phyloP scores from a whole-genome alignment of 108 stramenopile species.

The Conticribra weissflogii region DNA sequence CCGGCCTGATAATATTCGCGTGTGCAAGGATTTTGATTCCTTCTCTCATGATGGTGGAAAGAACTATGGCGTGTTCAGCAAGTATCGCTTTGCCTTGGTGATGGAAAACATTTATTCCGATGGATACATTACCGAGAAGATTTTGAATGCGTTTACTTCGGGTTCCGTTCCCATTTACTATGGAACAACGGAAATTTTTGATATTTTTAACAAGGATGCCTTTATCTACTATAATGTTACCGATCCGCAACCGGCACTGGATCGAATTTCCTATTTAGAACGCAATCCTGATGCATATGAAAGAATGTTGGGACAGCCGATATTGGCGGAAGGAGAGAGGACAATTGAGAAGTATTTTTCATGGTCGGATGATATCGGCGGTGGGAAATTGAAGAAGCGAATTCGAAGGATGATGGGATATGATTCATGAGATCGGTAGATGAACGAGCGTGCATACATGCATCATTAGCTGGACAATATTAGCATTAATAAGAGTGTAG shows the following conservation, averaged over 20 bases:
- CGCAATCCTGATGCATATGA: slow-evolving; percentile 40
- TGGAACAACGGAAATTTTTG: slow-evolving; percentile 56
- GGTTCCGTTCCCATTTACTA: slow-evolving; percentile 62
- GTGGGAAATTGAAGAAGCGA: slow-evolving; percentile 33
- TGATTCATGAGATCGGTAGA: too few species aligned
- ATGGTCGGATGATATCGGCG: slow-evolving; percentile 29
- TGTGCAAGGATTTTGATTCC: slow-evolving; percentile 3
- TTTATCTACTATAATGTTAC: slow-evolving; percentile 55
- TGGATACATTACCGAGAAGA: slow-evolving; percentile 58
- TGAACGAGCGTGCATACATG: too few species aligned
- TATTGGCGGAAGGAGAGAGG: slow-evolving; percentile 32
- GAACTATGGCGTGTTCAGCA: too few species aligned
- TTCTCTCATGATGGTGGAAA: slow-evolving; percentile 1
- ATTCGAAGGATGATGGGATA: slow-evolving; percentile 47
- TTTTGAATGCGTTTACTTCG: slow-evolving; percentile 49
- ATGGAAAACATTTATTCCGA: slow-evolving; percentile 49
- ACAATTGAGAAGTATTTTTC: slow-evolving; percentile 50
- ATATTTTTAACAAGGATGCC: slow-evolving; percentile 54
- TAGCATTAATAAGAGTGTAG: too few species aligned
- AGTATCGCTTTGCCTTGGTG: slow-evolving; percentile 31
- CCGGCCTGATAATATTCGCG: background rate
- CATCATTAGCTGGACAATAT: too few species aligned
- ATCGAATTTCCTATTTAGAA: slow-evolving; percentile 42
- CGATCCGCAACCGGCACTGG: slow-evolving; percentile 44
- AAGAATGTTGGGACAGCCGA: slow-evolving; percentile 31